Conservation (phyloP, 345 rosid species). For the Sapria himalayana region DNA sequence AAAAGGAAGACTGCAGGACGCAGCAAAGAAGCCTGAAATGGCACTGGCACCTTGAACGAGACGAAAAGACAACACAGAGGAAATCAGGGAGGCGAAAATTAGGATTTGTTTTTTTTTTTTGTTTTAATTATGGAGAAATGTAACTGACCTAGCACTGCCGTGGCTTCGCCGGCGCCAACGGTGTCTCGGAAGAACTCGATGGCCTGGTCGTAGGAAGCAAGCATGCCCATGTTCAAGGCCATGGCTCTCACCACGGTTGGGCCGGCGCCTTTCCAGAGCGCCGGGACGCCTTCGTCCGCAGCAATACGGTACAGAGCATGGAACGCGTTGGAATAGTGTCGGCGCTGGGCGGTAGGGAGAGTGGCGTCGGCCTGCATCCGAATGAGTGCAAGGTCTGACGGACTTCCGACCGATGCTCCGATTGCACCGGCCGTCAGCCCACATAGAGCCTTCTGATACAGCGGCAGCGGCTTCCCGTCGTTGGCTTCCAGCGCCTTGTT, state of each 20-base stretch:
- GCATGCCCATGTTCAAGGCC: conserved; percentile 99
- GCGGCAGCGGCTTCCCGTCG: conserved; percentile 90
- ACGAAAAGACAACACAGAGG: conserved; percentile 2
- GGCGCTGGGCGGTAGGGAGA: conserved; percentile 74
- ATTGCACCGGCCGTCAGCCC: conserved; percentile 98
- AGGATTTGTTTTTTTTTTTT: neutral
- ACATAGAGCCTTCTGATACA: conserved; percentile 90
- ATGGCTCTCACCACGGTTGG: conserved; percentile 98
- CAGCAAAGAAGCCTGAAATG: conserved; percentile 77
- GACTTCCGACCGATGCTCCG: conserved; percentile 79
- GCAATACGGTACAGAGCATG: conserved; percentile 71
- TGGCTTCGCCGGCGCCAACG: conserved; percentile 47
- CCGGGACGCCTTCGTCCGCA: conserved; percentile 78
- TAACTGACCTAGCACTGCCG: conserved; percentile 40
- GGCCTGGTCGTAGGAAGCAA: conserved; percentile 95
- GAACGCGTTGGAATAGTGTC: conserved; percentile 84
- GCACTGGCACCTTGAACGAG: conserved; percentile 84
- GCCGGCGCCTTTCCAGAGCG: conserved; percentile 99
- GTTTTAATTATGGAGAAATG: no score
- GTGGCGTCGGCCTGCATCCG: conserved; percentile 99
- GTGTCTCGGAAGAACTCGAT: conserved; percentile 75
- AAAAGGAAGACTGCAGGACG: conserved; percentile 92
- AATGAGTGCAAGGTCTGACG: conserved; percentile 92
- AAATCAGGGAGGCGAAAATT: neutral
- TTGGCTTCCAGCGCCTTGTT: conserved; percentile 72